Evolutionary conservation across 441 rosid species (phyloP).

Genomic region (Eruca vesicaria): DNA sequence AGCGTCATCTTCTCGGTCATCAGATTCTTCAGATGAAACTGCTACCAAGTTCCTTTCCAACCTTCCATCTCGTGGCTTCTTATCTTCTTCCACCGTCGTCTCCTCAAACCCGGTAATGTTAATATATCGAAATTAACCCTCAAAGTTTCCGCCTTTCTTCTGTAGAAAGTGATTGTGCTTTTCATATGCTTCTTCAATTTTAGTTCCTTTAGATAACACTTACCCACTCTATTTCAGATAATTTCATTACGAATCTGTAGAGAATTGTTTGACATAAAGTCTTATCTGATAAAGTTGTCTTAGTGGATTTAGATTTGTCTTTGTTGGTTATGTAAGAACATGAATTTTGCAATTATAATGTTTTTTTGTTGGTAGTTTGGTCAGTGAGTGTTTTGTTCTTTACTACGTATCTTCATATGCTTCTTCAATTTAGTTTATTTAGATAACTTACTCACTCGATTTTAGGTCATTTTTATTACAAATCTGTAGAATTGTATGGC

Average conservation of each 20-base stretch:
- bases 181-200: not conserved
- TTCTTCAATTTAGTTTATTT: too few species aligned
- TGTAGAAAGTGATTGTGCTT: constrained; percentile 1
- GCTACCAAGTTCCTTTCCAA: constrained; percentile 62
- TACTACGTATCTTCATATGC: too few species aligned
- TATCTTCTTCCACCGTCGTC: constrained; percentile 71
- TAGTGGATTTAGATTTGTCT: not conserved
- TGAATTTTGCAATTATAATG: not conserved
- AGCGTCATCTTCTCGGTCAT: constrained; percentile 44
- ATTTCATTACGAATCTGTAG: not conserved
- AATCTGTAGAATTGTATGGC: too few species aligned
- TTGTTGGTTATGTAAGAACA: not conserved
- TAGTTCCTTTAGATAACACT: not conserved
- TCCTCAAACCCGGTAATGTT: constrained; percentile 69
- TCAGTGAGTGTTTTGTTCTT: not conserved
- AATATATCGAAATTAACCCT: not conserved
- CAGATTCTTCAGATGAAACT: constrained; percentile 39
- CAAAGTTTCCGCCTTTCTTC: not conserved
- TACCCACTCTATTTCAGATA: not conserved
- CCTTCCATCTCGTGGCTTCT: constrained; percentile 85
- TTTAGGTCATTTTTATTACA: too few species aligned
- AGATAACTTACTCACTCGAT: too few species aligned
- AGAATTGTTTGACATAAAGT: not conserved
- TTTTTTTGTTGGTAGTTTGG: not conserved
- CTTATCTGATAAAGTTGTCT: not conserved